A percentile compares a stretch with the other conserved stretches of the same genome.
Evolutionary conservation across 345 rosid species (phyloP).

Genomic region (Ricinus communis): DNA sequence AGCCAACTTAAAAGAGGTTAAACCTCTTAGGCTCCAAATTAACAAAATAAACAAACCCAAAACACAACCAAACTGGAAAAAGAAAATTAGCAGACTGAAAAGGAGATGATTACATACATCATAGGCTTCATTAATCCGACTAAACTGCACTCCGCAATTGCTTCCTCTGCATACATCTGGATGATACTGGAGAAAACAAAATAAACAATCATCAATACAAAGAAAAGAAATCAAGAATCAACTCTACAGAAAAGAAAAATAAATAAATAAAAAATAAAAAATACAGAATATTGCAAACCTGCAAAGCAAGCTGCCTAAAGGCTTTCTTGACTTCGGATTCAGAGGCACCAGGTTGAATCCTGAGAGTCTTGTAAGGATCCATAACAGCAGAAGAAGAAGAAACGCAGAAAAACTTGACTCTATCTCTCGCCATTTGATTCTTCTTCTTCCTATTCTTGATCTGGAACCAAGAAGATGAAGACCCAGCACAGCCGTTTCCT

Average conservation of each 20-base stretch:
- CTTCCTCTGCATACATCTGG: conserved; percentile 96
- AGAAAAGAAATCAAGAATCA: not conserved
- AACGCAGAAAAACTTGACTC: conserved; percentile 31
- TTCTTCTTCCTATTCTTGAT: conserved; percentile 35
- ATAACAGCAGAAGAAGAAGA: conserved; percentile 30
- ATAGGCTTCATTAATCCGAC: conserved; percentile 80
- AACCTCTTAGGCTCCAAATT: not conserved
- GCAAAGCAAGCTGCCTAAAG: conserved; percentile 73
- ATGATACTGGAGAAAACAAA: conserved; percentile 61
- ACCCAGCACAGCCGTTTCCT: conserved; percentile 44
- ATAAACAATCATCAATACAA: conserved; percentile 6
- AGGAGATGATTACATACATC: conserved; percentile 48
- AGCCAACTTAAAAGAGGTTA: too few species aligned
- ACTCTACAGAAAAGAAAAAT: not conserved
- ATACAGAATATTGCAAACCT: conserved; percentile 49
- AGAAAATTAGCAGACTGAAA: not conserved
- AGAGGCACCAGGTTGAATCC: conserved; percentile 71
- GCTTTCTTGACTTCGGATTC: conserved; percentile 90
- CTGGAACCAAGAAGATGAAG: conserved; percentile 47
- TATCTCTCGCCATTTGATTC: conserved; percentile 31
- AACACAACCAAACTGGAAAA: too few species aligned
- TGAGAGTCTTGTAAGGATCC: conserved; percentile 72
- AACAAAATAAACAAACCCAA: not conserved
- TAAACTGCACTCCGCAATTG: conserved; percentile 76
- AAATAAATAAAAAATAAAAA: not conserved